These are phyloP conservation scores for Lactarius pseudohatsudake DNA, from an alignment of 768 basidiomycete species.

Conservation along the genomic window DNA sequence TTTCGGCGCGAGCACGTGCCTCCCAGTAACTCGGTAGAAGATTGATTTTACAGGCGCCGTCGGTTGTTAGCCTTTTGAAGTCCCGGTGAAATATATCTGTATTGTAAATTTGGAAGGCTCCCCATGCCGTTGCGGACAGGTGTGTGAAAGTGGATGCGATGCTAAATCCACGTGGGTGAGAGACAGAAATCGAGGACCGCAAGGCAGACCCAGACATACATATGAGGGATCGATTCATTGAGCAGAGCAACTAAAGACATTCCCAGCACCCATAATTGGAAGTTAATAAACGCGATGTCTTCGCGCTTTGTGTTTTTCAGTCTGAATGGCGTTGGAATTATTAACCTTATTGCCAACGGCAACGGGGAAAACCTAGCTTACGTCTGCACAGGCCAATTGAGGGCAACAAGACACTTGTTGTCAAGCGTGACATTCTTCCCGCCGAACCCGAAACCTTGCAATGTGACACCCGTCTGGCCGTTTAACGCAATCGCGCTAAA, in stretches of 20 bases:
- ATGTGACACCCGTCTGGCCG: slow-evolving; percentile 31
- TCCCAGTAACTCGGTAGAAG: slow-evolving; percentile 68
- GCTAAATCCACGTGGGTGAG: slow-evolving; percentile 30
- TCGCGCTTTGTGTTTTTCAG: slow-evolving; percentile 73
- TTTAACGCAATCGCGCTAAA: slow-evolving; percentile 10
- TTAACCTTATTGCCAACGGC: slow-evolving; percentile 18
- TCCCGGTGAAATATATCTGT: slow-evolving; percentile 57
- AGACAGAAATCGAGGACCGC: background rate
- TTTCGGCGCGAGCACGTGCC: slow-evolving; percentile 57
- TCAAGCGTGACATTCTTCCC: slow-evolving; percentile 43
- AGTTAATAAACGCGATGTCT: slow-evolving; percentile 73
- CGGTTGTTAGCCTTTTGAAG: slow-evolving; percentile 56
- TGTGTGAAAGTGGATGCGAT: slow-evolving; percentile 73
- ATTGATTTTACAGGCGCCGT: slow-evolving; percentile 61
- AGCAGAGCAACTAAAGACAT: slow-evolving; percentile 70
- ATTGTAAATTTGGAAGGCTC: slow-evolving; percentile 60
- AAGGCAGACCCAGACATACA: slow-evolving; percentile 35
- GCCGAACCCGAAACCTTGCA: slow-evolving; percentile 39
- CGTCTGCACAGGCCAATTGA: slow-evolving; percentile 72
- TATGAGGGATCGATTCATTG: slow-evolving; percentile 83
- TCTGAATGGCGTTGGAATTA: slow-evolving; percentile 37
- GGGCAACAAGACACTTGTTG: slow-evolving; percentile 52
- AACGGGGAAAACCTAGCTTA: slow-evolving; percentile 38
- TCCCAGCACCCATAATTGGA: slow-evolving; percentile 78
- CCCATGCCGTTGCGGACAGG: slow-evolving; percentile 70